These are phyloP conservation scores for Flaveria ramosissima DNA, from an alignment of 129 eudicot genomes.

Conservation along the genomic window DNA sequence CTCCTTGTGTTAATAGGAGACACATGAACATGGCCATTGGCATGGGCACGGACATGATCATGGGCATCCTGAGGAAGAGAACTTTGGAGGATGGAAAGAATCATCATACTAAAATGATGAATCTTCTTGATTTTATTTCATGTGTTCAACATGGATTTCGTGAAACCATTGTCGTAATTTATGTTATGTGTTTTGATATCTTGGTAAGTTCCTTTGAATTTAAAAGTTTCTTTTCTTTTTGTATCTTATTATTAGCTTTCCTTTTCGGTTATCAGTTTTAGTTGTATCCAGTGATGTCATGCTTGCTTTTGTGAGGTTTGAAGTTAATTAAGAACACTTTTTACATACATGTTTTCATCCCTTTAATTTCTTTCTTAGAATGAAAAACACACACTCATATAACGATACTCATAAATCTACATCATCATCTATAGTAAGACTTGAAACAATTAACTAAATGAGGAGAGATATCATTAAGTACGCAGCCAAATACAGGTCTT, in stretches of 20 bases:
- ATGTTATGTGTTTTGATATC: background rate
- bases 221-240: background rate
- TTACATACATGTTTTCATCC: too few species aligned
- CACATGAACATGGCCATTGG: conserved; percentile 30
- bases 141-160: background rate
- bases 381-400: too few species aligned
- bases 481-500: too few species aligned
- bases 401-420: too few species aligned
- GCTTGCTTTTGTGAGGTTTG: too few species aligned
- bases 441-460: too few species aligned
- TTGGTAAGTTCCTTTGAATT: background rate
- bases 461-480: too few species aligned
- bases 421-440: too few species aligned
- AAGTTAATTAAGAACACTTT: too few species aligned
- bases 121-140: background rate
- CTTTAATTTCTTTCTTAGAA: too few species aligned
- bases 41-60: conserved; percentile 30
- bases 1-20: conserved; percentile 36
- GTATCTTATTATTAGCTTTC: background rate
- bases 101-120: conserved; percentile 44
- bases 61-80: conserved; percentile 37
- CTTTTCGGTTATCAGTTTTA: background rate
- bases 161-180: background rate
- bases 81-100: conserved; percentile 75
- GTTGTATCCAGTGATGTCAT: background rate